phyloP scores from a whole-genome alignment of 2,329 filamentous ascomycete species.

The Verticillium nonalfalfae region DNA sequence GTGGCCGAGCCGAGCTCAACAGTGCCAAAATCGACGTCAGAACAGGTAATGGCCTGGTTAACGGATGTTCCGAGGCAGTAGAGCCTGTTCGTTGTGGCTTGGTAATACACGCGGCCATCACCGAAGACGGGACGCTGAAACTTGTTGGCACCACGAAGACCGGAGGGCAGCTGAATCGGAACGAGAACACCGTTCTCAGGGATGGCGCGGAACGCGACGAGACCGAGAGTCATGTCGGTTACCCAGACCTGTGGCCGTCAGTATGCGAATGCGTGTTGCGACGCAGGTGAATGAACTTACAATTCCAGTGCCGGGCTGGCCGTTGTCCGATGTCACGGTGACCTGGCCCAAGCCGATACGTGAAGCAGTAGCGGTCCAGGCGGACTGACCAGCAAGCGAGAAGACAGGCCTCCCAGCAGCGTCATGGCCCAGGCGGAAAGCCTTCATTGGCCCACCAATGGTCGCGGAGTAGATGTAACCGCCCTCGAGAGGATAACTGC shows the following conservation, averaged over 20 bases:
- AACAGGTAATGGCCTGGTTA: conserved; percentile 30
- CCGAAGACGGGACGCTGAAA: conserved; percentile 32
- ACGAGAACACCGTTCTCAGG: conserved; percentile 24
- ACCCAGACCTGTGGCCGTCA: conserved; percentile 23
- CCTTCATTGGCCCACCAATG: conserved; percentile 16
- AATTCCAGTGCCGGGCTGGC: conserved; percentile 27
- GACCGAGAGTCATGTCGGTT: conserved; percentile 27
- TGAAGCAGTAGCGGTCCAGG: conserved; percentile 14
- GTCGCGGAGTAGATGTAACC: conserved; percentile 30
- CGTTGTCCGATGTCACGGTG: conserved; percentile 28
- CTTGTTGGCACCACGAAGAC: conserved; percentile 29
- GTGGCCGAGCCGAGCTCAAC: conserved; percentile 24
- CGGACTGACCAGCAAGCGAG: conserved; percentile 18
- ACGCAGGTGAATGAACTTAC: neutral
- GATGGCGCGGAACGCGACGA: conserved; percentile 30
- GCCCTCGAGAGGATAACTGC: conserved; percentile 33
- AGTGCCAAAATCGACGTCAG: conserved; percentile 30
- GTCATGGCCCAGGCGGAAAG: conserved; percentile 12
- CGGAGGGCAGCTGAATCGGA: conserved; percentile 25
- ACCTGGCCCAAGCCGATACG: conserved; percentile 20
- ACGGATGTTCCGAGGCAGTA: conserved; percentile 31
- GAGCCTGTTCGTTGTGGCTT: conserved; percentile 21
- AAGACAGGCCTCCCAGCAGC: conserved; percentile 22
- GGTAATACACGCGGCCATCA: conserved; percentile 31
- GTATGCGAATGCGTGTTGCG: neutral